These are phyloP conservation scores for Fusarium sublunatum DNA, from an alignment of 2,329 filamentous ascomycete genomes.

Conservation along the genomic window DNA sequence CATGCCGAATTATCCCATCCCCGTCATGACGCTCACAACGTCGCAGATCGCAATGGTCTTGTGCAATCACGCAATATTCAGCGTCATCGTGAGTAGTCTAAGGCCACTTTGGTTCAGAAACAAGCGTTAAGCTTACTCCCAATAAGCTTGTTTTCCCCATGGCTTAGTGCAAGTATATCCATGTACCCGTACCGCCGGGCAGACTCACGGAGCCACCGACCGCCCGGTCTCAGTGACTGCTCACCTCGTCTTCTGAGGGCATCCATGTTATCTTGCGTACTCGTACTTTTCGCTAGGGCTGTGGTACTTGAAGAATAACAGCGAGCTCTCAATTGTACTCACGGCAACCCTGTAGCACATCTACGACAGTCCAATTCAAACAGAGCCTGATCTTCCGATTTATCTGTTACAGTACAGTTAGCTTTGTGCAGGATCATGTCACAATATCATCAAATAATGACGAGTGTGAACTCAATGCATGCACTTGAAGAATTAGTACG, in stretches of 20 bases:
- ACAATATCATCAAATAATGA: no score
- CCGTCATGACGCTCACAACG: constrained; percentile 1
- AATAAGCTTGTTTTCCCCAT: constrained; percentile 33
- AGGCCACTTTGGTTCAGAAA: neutral
- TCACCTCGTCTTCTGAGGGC: no score
- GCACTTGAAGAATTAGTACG: no score
- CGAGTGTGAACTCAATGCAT: neutral
- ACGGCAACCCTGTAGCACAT: no score
- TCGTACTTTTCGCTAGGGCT: no score
- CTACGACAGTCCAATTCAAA: no score
- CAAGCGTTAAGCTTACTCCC: constrained; percentile 30
- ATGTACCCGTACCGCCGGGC: neutral
- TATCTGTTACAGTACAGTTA: no score
- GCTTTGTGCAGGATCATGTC: no score
- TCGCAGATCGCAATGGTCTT: constrained; percentile 2
- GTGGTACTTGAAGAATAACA: no score
- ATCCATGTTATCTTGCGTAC: no score
- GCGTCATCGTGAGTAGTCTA: neutral
- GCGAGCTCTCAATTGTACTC: no score
- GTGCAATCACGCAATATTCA: constrained; percentile 20
- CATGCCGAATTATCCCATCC: neutral
- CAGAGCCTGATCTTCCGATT: no score
- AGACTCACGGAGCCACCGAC: neutral
- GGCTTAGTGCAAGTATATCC: neutral
- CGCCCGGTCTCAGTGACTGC: neutral